Base-by-base conservation (phyloP, 1,284 basidiomycete genomes). In the Cryptococcus sp. region DNA sequence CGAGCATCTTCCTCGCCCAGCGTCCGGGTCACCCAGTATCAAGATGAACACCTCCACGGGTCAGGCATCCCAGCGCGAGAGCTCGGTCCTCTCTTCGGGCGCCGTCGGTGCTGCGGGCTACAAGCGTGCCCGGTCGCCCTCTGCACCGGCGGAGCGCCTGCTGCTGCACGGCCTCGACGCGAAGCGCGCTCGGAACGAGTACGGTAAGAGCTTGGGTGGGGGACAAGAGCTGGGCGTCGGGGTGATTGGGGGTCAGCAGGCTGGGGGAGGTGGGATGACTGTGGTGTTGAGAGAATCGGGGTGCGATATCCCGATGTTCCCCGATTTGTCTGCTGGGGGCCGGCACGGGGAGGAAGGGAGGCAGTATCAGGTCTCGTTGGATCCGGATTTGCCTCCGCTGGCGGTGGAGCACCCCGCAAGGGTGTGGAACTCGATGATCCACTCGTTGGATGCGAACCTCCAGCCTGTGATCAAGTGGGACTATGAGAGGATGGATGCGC, bases 361-460 rank as follows among this genome's bases (percentile, higher is more conserved):
- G 48, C 12, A 49, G 23, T 3, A 62, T 55, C 40, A 52, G 28
- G 48, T 61, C 47, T 55, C 59, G 39, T 50, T 64, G 12, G 56
- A 61, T 36, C 53, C 67, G 2, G 63, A 67, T 43, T 55, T 70
- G 23, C 66, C 69, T 2, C 63, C 68, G 1, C 47, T 66, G 40
- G 67, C 69, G 0, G 47, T 61, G 8, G 63, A 69, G 45, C 71
- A 73, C 53, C 70, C 71, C 0, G 66, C 68, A 0, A 60, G 70
- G 12, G 63, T 72, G 4, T 72, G 71, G 71, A 73, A 72, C 49
- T 40, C 55, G 33, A 60, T 69, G 49, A 55, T 72, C 11, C 71
- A 73, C 43, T 56, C 65, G 1, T 52, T 72, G 0, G 35, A 51
- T 0, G 18, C 65, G 2, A 52, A 65, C 4, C 46, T 69, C 8